Conservation (phyloP, 2,329 filamentous ascomycete genomes). For the Colletotrichum sp. region DNA sequence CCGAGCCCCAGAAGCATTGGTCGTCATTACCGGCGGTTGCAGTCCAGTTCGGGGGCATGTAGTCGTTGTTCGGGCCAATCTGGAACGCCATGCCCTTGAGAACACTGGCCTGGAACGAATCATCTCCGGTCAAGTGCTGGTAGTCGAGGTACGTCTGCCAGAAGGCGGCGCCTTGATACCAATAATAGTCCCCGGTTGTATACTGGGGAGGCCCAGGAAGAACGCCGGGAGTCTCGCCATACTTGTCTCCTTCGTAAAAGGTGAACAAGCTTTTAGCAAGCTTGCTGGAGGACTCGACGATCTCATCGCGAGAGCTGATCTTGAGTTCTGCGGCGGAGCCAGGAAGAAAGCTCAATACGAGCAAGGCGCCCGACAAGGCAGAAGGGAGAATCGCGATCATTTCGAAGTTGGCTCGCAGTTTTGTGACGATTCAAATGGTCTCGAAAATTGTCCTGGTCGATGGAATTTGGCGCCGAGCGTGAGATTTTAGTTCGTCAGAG, state of each 20-base stretch:
- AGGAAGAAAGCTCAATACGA: background rate
- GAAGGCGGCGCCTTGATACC: conserved; percentile 35
- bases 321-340: background rate
- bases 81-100: conserved; percentile 51
- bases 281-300: conserved; percentile 20
- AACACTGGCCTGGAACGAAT: conserved; percentile 53
- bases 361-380: background rate
- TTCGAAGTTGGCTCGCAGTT: too few relatives aligned
- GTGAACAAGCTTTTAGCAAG: conserved; percentile 33
- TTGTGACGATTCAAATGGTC: accelerated
- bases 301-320: conserved; percentile 16
- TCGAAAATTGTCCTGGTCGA: background rate
- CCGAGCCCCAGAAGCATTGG: conserved; percentile 64
- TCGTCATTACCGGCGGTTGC: conserved; percentile 60
- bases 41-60: conserved; percentile 52
- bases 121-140: conserved; percentile 47
- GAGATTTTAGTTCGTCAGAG: background rate
- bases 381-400: background rate
- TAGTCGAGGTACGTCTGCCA: conserved; percentile 43
- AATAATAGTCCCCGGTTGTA: conserved; percentile 37
- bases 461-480: background rate
- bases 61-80: conserved; percentile 50
- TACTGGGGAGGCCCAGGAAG: conserved; percentile 25
- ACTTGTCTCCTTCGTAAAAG: conserved; percentile 34
- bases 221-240: conserved; percentile 32